Base-by-base conservation (phyloP, 176 grass and related monocot genomes). In the Bolboschoenus planiculmis region DNA sequence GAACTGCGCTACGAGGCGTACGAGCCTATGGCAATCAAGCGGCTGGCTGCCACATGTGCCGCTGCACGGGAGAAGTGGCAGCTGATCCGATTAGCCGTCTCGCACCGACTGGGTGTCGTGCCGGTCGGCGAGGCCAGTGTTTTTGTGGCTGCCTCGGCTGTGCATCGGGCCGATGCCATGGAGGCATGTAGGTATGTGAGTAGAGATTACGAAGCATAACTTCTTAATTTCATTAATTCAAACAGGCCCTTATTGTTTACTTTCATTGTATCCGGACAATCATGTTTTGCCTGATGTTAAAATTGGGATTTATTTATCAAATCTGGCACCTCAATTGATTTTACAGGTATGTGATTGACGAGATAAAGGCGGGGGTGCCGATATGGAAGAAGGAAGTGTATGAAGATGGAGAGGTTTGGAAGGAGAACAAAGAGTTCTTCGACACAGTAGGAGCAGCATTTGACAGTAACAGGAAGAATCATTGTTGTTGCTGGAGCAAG, bases 371-470 rank as follows among this genome's bases (percentile, higher is more conserved):
- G 48, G 90, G 92, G 42, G 95, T 94, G 80, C 95, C 95, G 15
- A 89, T 97, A 58, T 97, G 95, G 95, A 97, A 97, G 87, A 94
- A 94, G 88, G 95, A 97, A 85, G 95, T 97, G 11, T 97, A 97
- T 87, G 95, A 92, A 24, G 90, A 97, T 87, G 94, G 94, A 71
- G 94, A 97, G 88, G 90, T 97, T 16, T 97, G 94, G 94, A 97
- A 97, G 88, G 95, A 97, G 92, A 97, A 97, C 83, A 78, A 87
- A 71, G 95, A 97, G 86, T 97, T 97, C 80, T 30, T 94, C 2
- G 90, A 94, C 13, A 89, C 88, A 26, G 26, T 48, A 21, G 40
- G 31, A 84, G 64, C 80, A 3, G 4, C 31, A 36, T 10, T 34
- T 24, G 54, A 24, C 21, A 46, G 21, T 7, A 81, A 16, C 29